Base-by-base conservation (phyloP, 73 alveolate genomes). In the Breviolum minutum region DNA sequence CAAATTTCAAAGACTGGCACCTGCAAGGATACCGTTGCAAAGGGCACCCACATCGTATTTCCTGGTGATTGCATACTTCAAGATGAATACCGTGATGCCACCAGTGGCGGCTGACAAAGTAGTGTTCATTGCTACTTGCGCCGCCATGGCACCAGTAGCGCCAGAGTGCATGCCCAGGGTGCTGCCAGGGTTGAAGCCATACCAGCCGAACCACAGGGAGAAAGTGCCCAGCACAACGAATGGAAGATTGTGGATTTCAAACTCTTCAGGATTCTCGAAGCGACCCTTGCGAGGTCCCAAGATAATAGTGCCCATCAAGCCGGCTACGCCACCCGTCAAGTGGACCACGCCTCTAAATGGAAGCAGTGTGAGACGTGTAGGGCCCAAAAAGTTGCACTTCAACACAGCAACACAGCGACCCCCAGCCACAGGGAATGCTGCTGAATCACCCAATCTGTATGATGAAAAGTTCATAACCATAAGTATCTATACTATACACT, bases 11-110 rank as follows among this genome's bases (percentile, higher is more conserved):
- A 40, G 48, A 30, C 54, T 99, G 54, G 54, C 54, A 40, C 54
- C 99, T 20, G 99, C 99, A 32, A 96, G 95, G 76, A 99, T 74
- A 62, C 99, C 99, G 68, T 98, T 97, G 82, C 99, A 92, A 7
- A 88, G 64, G 70, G 85, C 95, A 26, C 95, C 95, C 95, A 88
- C 87, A 40, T 99, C 99, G 96, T 98, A 99, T 70, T 87, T 84
- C 27, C 64, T 60, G 40, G 76, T 87, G 73, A 74, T 48, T 19
- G 54, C n/a, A n/a, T n/a, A n/a, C n/a, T n/a, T n/a, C n/a, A n/a
- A n/a, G n/a, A n/a, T n/a, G n/a, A n/a, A n/a, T n/a, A 92, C 97
- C 7, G 96, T 80, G 74, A 99, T 69, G 86, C 99, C 99, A 10
- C 99, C 93, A 17, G 99, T n/a, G n/a, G n/a, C n/a, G n/a, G n/a